Base-by-base conservation (phyloP, 305 asterid genomes). In the Nicotiana rustica region DNA sequence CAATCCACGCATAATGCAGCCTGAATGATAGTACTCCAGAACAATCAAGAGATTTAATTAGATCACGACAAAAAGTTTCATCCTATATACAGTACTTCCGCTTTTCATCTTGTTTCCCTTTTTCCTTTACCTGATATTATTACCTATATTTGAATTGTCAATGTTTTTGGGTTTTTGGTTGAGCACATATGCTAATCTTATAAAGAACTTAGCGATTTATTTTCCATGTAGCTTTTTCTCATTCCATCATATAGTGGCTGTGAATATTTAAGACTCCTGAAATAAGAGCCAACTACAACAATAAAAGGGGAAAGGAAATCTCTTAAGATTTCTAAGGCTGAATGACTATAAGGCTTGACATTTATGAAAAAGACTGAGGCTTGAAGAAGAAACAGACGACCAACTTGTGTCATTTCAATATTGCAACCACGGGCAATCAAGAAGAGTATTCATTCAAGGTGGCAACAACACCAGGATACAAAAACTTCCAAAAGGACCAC, bases 1-100 rank as follows among this genome's bases (percentile, higher is more conserved):
- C 94, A 67, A 95, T 88, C 98, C 97, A 95, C 18, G 90, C 84
- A 82, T 95, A 95, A 82, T 94, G 95, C 88, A 94, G 87, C 98
- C 97, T 94, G 93, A 80, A 83, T 83, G 82, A 56, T 13, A 84
- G 60, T 52, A 52, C 29, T 75, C 79, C 79, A 29, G 29, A 75
- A 29, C 79, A 75, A 75, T 52, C 47, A 75, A 52, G 65, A 75
- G 47, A 71, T 4, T 25, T 15, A 7, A 52, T 52, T 75, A 25
- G 25, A 75, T 75, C 47, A 49, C 29, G 9, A 25, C 65, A 75
- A 29, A 75, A 52, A 3, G 31, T 52, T 29, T 75, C 44, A 75
- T 52, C 44, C 47, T 19, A 71, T 47, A 71, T 71, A 10, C 61
- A 75, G 25, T 7, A 8, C 2, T 60, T 60, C 61, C 61, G 4